A percentile compares a stretch with the other conserved stretches of the same genome.
These are phyloP conservation scores for Tulasnella sp. DNA, from an alignment of 768 basidiomycete species.

Conservation along the genomic window DNA sequence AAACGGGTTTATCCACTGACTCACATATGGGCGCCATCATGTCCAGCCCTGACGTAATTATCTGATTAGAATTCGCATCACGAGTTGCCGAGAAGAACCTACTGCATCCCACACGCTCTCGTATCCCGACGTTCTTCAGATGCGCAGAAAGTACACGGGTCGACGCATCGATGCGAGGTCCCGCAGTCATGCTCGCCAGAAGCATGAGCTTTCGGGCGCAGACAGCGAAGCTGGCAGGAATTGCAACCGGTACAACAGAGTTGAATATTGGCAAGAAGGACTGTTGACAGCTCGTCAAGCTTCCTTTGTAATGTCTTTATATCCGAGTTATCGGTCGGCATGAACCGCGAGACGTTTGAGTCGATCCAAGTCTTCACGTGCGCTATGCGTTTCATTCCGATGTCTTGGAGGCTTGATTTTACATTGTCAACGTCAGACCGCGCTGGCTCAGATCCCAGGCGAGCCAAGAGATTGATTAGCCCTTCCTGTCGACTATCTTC, in stretches of 20 bases:
- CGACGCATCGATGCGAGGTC: slow-evolving; percentile 21
- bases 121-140: neutral
- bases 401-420: neutral
- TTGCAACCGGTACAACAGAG: neutral
- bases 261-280: slow-evolving; percentile 6
- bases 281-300: neutral
- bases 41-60: slow-evolving; percentile 15
- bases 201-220: neutral
- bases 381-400: neutral
- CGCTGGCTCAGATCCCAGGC: neutral
- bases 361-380: neutral
- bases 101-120: neutral
- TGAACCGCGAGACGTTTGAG: neutral
- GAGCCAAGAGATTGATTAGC: neutral
- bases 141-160: neutral
- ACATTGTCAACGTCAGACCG: neutral
- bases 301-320: neutral
- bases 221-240: slow-evolving; percentile 27
- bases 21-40: slow-evolving; percentile 23
- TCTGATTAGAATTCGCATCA: too few relatives aligned
- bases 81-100: neutral
- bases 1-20: neutral
- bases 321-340: neutral
- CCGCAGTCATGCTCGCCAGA: slow-evolving; percentile 2
- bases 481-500: neutral